phyloP scores from a whole-genome alignment of 164 flowering plant species.

The Vitis vinifera region DNA sequence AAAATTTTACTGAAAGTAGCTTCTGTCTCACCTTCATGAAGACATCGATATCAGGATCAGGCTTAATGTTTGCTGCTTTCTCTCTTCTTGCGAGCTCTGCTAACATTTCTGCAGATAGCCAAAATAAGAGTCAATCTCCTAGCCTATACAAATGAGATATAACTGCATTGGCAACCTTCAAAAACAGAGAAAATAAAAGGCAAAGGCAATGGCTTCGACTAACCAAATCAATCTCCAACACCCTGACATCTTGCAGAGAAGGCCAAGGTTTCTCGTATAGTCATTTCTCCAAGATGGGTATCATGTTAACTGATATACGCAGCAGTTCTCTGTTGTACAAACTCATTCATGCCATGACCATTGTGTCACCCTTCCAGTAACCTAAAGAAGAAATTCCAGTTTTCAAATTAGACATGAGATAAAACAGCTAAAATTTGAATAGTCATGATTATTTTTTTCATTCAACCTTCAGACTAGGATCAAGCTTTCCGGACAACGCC shows the following conservation, averaged over 20 bases:
- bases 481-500: slow-evolving; percentile 52
- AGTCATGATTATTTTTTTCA: background rate
- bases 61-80: slow-evolving; percentile 49
- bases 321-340: slow-evolving; percentile 61
- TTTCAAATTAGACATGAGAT: background rate
- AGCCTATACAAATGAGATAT: too few relatives aligned
- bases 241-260: slow-evolving; percentile 66
- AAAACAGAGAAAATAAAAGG: background rate
- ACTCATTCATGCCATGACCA: slow-evolving; percentile 57
- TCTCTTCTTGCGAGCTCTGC: slow-evolving; percentile 53
- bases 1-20: too few relatives aligned
- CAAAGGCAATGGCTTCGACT: background rate
- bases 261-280: slow-evolving; percentile 61
- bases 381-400: slow-evolving; percentile 14
- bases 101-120: slow-evolving; percentile 38
- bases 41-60: slow-evolving; percentile 60
- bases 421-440: background rate
- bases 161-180: too few relatives aligned
- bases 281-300: slow-evolving; percentile 57
- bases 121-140: background rate
- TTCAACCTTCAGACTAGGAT: slow-evolving; percentile 39
- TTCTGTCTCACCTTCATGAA: slow-evolving; percentile 47
- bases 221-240: slow-evolving; percentile 53
- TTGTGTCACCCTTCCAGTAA: slow-evolving; percentile 51
- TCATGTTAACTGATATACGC: slow-evolving; percentile 68